A percentile compares a stretch with the other conserved stretches of the same genome.
phyloP scores from a whole-genome alignment of 225 moss, liverwort and hornwort genomes.

The Lunularia cruciata region DNA sequence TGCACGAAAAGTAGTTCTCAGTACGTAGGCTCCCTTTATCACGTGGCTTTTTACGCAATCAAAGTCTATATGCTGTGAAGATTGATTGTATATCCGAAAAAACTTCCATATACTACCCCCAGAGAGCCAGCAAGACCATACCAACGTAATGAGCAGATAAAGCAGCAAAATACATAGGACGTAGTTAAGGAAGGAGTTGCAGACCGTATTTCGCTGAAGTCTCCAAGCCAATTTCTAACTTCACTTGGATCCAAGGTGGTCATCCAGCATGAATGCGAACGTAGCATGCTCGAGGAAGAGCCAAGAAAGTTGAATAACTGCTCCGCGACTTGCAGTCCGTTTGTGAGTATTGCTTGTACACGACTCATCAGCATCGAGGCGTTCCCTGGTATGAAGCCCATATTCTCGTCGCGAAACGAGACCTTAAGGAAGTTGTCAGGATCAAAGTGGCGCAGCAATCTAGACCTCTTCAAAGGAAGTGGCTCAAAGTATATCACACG shows the following conservation, averaged over 20 bases:
- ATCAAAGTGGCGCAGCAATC: constrained; percentile 29
- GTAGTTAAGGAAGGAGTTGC: background rate
- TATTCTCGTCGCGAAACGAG: constrained; percentile 29
- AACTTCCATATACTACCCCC: too few relatives aligned
- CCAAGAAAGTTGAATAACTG: constrained; percentile 24
- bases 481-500: constrained; percentile 29
- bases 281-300: constrained; percentile 25
- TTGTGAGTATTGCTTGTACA: constrained; percentile 4
- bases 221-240: constrained; percentile 31
- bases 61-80: too few relatives aligned
- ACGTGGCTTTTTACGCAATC: too few relatives aligned
- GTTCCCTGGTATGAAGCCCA: constrained; percentile 20
- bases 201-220: constrained; percentile 17
- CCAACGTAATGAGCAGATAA: too few relatives aligned
- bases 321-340: constrained; percentile 19
- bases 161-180: background rate
- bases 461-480: constrained; percentile 19
- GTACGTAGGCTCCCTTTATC: too few relatives aligned
- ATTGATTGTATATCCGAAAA: too few relatives aligned
- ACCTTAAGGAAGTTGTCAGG: constrained; percentile 28
- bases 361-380: constrained; percentile 19
- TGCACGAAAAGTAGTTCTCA: too few relatives aligned
- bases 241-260: constrained; percentile 23
- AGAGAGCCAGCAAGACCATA: too few relatives aligned
- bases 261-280: constrained; percentile 31